Percentiles rank a stretch among this genome's conserved stretches.
These are phyloP conservation scores for Moringa oleifera DNA, from an alignment of 345 rosid species.

Conservation along the genomic window DNA sequence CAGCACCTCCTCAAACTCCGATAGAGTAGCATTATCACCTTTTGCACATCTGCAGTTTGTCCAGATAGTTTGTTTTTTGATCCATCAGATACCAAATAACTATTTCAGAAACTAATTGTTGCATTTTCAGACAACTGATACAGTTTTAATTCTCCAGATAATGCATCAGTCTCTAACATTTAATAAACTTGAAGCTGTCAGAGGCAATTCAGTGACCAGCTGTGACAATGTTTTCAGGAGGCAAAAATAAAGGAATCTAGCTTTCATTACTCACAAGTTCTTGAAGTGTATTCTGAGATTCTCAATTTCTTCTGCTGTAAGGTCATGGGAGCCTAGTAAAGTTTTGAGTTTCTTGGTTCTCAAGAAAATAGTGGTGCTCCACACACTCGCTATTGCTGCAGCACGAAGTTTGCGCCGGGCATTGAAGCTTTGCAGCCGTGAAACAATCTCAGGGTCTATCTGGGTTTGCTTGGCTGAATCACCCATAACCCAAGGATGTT, in stretches of 20 bases:
- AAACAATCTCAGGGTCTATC: conserved; percentile 59
- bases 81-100: too few species aligned
- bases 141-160: too few species aligned
- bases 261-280: conserved; percentile 32
- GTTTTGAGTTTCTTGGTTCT: conserved; percentile 52
- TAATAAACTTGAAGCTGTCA: too few species aligned
- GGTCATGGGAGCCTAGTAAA: conserved; percentile 54
- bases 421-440: conserved; percentile 47
- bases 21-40: conserved; percentile 56
- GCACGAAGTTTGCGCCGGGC: conserved; percentile 59
- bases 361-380: conserved; percentile 48
- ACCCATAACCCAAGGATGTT: conserved; percentile 63
- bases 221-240: too few species aligned
- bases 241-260: not conserved
- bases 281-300: conserved; percentile 42
- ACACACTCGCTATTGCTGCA: conserved; percentile 57
- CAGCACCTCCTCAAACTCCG: conserved; percentile 57
- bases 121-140: too few species aligned
- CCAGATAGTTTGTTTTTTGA: too few species aligned
- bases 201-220: too few species aligned
- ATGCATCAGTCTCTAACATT: too few species aligned
- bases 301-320: conserved; percentile 41
- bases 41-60: conserved; percentile 56
- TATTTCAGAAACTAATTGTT: too few species aligned
- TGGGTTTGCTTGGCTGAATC: conserved; percentile 51